Conservation (phyloP, 257 asterid species). For the Scutellaria minor region DNA sequence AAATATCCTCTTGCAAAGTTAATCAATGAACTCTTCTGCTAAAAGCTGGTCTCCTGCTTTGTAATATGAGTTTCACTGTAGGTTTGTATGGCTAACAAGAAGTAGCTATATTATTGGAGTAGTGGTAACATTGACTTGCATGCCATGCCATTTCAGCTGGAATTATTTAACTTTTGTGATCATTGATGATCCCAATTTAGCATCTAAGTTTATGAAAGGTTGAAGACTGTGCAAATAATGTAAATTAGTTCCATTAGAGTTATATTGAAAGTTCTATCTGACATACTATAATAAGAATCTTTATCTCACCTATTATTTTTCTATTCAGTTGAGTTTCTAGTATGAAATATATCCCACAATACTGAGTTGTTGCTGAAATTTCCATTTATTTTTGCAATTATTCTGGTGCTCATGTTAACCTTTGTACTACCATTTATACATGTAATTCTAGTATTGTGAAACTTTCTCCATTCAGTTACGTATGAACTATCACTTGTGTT, state of each 20-base stretch:
- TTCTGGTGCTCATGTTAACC: constrained; percentile 14
- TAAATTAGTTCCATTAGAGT: background rate
- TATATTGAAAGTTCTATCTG: background rate
- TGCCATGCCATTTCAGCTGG: background rate
- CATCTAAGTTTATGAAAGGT: background rate
- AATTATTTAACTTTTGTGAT: constrained; percentile 1
- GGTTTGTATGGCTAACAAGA: background rate
- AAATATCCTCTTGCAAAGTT: constrained; percentile 9
- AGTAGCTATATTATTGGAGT: constrained; percentile 5
- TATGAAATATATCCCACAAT: constrained; percentile 7
- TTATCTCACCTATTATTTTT: constrained; percentile 3
- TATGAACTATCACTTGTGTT: constrained; percentile 38
- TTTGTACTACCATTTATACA: background rate
- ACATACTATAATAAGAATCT: background rate
- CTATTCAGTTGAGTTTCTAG: background rate
- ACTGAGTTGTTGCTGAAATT: constrained; percentile 10
- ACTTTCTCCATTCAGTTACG: constrained; percentile 16
- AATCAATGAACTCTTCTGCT: background rate
- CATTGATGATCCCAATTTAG: background rate
- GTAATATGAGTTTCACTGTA: background rate
- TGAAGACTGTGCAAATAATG: background rate
- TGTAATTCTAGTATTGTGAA: background rate
- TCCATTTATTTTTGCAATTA: constrained; percentile 7
- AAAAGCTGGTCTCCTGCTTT: constrained; percentile 13
- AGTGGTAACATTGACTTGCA: background rate